Evolutionary conservation across 139 green algal genomes (phyloP), one percentile per base, ranked within the genome.

Genomic region (Chlamydomonas schloesseri): DNA sequence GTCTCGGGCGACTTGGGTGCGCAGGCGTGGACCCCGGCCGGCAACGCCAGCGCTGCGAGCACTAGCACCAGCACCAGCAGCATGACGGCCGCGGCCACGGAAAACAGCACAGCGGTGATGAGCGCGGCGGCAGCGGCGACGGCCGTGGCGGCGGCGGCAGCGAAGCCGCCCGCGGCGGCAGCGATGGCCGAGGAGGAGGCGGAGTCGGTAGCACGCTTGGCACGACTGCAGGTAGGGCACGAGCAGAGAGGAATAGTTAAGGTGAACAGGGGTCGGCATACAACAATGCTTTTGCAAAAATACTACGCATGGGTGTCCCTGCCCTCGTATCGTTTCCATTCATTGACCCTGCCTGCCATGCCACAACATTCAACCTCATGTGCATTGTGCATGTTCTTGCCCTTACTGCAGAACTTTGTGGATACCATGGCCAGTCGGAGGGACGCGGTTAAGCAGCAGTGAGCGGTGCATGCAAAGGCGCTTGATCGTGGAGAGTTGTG

Each of bases 371-470:
- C n/a, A n/a, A n/a, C n/a, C n/a, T n/a, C n/a, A n/a, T n/a, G n/a
- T n/a, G n/a, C n/a, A n/a, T n/a, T 50, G 42, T 50, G 42, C 42
- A 5, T 50, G 42, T n/a, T n/a, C 42, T 5, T 50, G 42, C 42
- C 42, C 42, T 8, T 5, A 8, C 42, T n/a, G 42, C 42, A 50
- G 42, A 50, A 67, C 36, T 85, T 85, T 60, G 79, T 85, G 3
- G 79, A 58, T 1, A 84, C 78, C 23, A 55, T 76, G 46, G 50
- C 67, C 8, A 33, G 79, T n/a, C 14, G 79, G 64, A 53, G 29
- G 78, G 34, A 46, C 23, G n/a, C 79, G 0, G 11, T 85, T 29
- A 67, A 85, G 65, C 79, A 65, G 64, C 78, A 74, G 46, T 84
- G 36, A 83, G 57, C n/a, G n/a, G n/a, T n/a, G n/a, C n/a, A n/a